Conservation (phyloP, 495 filamentous ascomycete species). For the Penicillium samsonianum region DNA sequence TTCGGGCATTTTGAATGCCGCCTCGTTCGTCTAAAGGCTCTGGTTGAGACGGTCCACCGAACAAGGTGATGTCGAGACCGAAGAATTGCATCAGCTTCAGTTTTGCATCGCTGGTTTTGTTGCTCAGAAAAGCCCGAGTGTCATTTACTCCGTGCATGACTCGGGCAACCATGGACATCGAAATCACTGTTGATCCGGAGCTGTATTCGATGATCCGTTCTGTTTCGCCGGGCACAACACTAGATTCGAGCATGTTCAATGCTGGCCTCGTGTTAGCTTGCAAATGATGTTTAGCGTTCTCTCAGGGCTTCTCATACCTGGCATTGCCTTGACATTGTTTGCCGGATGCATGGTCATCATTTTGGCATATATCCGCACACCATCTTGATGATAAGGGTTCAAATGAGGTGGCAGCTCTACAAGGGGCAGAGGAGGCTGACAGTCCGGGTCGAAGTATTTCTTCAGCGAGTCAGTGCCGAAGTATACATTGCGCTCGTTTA, state of each 20-base stretch:
- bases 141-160: conserved; percentile 55
- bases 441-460: conserved; percentile 60
- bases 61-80: conserved; percentile 57
- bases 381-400: conserved; percentile 58
- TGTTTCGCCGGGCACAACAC: conserved; percentile 43
- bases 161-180: conserved; percentile 57
- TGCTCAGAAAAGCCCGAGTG: conserved; percentile 58
- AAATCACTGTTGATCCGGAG: conserved; percentile 63
- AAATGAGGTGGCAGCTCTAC: conserved; percentile 59
- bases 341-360: conserved; percentile 64
- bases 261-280: conserved; percentile 34
- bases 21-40: conserved; percentile 56
- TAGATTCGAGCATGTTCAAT: conserved; percentile 55
- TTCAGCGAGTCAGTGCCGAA: conserved; percentile 54
- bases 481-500: conserved; percentile 56
- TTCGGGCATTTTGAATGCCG: conserved; percentile 49
- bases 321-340: conserved; percentile 65
- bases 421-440: conserved; percentile 56
- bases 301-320: conserved; percentile 44
- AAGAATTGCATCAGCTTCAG: conserved; percentile 60
- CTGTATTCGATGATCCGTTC: conserved; percentile 61
- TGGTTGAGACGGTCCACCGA: conserved; percentile 59
- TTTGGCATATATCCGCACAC: conserved; percentile 63
- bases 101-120: conserved; percentile 58
- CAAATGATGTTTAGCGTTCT: neutral